Evolutionary conservation across 371 early-diverging fungal genomes (phyloP).

Genomic region (Mucor velutinosus): DNA sequence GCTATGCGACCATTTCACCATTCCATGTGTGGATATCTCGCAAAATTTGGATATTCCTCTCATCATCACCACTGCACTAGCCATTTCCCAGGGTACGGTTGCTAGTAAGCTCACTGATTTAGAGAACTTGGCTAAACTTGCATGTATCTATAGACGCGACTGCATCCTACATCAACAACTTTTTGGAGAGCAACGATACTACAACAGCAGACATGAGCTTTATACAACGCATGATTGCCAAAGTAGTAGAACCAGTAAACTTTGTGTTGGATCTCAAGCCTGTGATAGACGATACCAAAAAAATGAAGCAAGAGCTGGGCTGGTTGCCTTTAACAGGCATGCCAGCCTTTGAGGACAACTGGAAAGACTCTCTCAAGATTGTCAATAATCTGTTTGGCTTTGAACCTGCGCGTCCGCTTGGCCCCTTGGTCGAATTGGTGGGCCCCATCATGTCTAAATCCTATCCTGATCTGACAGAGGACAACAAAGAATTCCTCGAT

Average conservation of each 20-base stretch:
- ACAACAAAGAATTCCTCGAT: conserved; percentile 13
- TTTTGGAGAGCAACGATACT: conserved; percentile 1
- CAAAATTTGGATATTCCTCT: conserved; percentile 2
- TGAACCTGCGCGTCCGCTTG: conserved; percentile 27
- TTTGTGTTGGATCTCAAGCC: neutral
- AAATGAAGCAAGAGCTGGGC: neutral
- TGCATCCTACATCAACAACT: conserved; percentile 30
- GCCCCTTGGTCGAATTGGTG: conserved; percentile 34
- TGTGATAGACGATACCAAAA: neutral
- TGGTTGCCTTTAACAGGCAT: neutral
- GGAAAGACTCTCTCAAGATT: conserved; percentile 18
- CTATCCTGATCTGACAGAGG: neutral
- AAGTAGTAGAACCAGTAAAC: neutral
- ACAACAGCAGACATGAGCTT: conserved; percentile 18
- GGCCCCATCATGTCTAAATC: conserved; percentile 32
- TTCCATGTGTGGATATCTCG: conserved; percentile 16
- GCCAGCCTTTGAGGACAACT: neutral
- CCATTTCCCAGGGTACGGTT: neutral
- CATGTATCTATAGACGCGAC: conserved; percentile 10
- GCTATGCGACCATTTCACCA: conserved; percentile 18
- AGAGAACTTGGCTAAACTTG: neutral
- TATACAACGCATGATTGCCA: conserved; percentile 15
- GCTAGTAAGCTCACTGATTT: neutral
- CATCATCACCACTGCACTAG: conserved; percentile 2
- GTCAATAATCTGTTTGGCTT: conserved; percentile 28